Base-by-base conservation (phyloP, 2,329 filamentous ascomycete genomes). In the Beauveria caledonica region DNA sequence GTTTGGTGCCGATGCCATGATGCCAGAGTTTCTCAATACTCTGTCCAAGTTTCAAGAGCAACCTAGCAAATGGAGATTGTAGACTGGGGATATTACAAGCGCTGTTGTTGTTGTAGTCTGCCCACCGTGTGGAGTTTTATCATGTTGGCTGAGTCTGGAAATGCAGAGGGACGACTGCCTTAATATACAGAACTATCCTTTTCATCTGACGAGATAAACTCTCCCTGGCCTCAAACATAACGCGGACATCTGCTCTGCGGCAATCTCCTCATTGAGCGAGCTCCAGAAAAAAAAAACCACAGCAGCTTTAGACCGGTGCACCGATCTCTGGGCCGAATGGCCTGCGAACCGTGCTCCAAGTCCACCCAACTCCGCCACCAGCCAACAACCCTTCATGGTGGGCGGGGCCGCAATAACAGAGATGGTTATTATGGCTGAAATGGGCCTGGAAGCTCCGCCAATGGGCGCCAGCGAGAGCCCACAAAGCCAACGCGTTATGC, bases 401-500 rank as follows among this genome's bases (percentile, higher is more conserved):
- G 9, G 56, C 46, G 56, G 56, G 48, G 48, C 48, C 46, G 56
- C 48, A 58, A 51, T n/a, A 49, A 49, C 25, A 25, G 25, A 46
- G 4, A 23, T n/a, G 2, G 21, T n/a, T n/a, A n/a, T n/a, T 13
- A 49, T 45, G 46, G n/a, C 56, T 29, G n/a, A 15, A 27, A 29
- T 45, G 19, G 29, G 8, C 25, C 7, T 36, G 42, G 1, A 39
- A 57, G 45, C 45, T 48, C 54, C 45, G 56, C 45, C 23, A 21
- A 27, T 57, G 50, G 46, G 46, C 23, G 55, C 44, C 3, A 11
- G 19, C 23, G 33, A 8, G 6, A 51, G 29, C 23, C 46, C 46
- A 58, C 39, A 51, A 21, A 36, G n/a, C 23, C 23, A 51, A 58
- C 46, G 56, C 56, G 56, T 58, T 58, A 52, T 58, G 56, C 56